These are phyloP conservation scores for Clonostachys chloroleuca DNA, from an alignment of 2,329 filamentous ascomycete genomes.

Conservation along the genomic window DNA sequence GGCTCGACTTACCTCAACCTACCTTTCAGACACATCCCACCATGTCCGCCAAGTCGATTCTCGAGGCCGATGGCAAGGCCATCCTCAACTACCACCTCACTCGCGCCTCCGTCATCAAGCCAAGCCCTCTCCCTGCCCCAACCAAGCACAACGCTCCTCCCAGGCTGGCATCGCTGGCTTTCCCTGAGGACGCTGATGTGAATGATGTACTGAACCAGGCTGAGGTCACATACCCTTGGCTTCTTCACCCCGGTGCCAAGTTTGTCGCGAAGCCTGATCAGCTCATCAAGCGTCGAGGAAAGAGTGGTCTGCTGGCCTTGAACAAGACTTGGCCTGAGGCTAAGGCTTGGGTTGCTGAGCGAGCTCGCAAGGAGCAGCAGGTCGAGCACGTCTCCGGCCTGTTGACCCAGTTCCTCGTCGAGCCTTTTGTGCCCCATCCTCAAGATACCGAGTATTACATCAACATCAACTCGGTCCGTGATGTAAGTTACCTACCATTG, in stretches of 20 bases:
- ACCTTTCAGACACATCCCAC: constrained; percentile 13
- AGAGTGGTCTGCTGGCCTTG: constrained; percentile 92
- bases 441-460: constrained; percentile 98
- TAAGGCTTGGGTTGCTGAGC: constrained; percentile 87
- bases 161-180: constrained; percentile 88
- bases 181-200: constrained; percentile 82
- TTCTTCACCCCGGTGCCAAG: constrained; percentile 76
- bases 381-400: constrained; percentile 89
- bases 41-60: constrained; percentile 78
- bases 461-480: constrained; percentile 99
- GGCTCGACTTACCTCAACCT: too few species aligned
- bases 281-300: constrained; percentile 98
- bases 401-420: constrained; percentile 92
- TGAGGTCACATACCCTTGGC: constrained; percentile 95
- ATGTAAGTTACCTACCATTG: constrained; percentile 65
- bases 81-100: constrained; percentile 99
- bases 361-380: constrained; percentile 86
- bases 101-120: constrained; percentile 95
- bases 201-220: constrained; percentile 88
- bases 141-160: constrained; percentile 88
- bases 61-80: constrained; percentile 99
- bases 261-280: constrained; percentile 99
- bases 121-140: constrained; percentile 80
- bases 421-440: constrained; percentile 96
- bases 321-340: constrained; percentile 98